phyloP scores from a whole-genome alignment of 306 rosid species.

The Alnus glutinosa region DNA sequence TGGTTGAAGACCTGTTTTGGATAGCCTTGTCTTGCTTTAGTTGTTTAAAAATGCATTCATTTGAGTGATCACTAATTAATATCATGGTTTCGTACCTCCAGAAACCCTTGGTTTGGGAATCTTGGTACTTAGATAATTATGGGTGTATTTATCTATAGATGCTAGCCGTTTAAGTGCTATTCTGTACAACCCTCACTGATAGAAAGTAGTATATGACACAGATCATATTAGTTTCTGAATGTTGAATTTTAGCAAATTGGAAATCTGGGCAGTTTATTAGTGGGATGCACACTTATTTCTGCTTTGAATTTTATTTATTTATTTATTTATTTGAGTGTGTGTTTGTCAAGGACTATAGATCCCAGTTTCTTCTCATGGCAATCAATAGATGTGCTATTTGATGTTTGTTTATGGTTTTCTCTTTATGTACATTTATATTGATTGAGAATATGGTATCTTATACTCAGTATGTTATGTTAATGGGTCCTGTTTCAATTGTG shows the following conservation, averaged over 20 bases:
- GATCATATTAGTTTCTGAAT: background rate
- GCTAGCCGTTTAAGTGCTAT: background rate
- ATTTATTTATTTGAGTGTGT: background rate
- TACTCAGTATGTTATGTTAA: background rate
- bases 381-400: background rate
- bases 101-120: background rate
- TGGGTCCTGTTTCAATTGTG: background rate
- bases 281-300: background rate
- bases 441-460: background rate
- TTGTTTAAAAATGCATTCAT: background rate
- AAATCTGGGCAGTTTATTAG: background rate
- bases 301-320: background rate
- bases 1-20: background rate
- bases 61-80: background rate
- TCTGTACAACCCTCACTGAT: background rate
- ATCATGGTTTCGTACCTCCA: background rate
- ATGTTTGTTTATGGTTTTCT: background rate
- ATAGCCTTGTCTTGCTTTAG: background rate
- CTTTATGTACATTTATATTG: background rate
- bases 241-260: background rate
- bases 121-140: background rate
- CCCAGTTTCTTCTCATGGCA: background rate
- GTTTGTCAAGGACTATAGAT: background rate
- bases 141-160: background rate
- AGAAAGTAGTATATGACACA: background rate